phyloP scores from a whole-genome alignment of 2,329 filamentous ascomycete species.

The Cytospora mali region DNA sequence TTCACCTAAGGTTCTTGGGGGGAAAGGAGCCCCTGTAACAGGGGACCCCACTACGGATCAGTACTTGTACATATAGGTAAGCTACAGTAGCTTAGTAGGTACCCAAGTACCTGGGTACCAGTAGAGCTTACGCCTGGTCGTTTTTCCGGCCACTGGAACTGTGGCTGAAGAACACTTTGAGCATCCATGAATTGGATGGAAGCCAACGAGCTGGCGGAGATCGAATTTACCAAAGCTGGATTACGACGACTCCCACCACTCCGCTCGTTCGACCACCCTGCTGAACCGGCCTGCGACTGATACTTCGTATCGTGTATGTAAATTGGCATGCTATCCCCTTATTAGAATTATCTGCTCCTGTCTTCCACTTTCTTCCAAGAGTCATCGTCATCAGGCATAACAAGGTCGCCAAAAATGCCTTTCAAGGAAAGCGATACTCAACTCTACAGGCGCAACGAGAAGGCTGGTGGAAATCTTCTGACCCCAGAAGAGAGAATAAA shows the following conservation, averaged over 20 bases:
- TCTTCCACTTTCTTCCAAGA: background rate
- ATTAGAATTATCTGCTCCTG: background rate
- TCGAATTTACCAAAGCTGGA: constrained; percentile 17
- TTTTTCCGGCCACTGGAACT: constrained; percentile 9
- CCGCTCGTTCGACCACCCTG: background rate
- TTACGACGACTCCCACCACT: constrained; percentile 13
- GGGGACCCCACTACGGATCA: background rate
- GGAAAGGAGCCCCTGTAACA: constrained; percentile 9
- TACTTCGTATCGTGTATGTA: constrained; percentile 3
- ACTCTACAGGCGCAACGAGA: constrained; percentile 50
- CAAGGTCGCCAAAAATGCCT: constrained; percentile 39
- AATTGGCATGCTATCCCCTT: constrained; percentile 28
- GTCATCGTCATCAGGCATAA: background rate
- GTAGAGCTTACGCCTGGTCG: background rate
- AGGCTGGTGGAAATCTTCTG: constrained; percentile 44
- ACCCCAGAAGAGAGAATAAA: constrained; percentile 48
- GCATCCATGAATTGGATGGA: background rate
- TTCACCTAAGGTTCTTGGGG: constrained; percentile 6
- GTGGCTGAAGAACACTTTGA: constrained; percentile 11
- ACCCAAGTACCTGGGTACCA: background rate
- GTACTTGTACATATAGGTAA: background rate
- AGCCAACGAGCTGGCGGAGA: background rate
- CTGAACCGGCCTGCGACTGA: constrained; percentile 3
- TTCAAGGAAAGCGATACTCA: constrained; percentile 42
- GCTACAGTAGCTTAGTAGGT: background rate